Conservation (phyloP, 2,329 filamentous ascomycete species). For the Sporothrix globosa region DNA sequence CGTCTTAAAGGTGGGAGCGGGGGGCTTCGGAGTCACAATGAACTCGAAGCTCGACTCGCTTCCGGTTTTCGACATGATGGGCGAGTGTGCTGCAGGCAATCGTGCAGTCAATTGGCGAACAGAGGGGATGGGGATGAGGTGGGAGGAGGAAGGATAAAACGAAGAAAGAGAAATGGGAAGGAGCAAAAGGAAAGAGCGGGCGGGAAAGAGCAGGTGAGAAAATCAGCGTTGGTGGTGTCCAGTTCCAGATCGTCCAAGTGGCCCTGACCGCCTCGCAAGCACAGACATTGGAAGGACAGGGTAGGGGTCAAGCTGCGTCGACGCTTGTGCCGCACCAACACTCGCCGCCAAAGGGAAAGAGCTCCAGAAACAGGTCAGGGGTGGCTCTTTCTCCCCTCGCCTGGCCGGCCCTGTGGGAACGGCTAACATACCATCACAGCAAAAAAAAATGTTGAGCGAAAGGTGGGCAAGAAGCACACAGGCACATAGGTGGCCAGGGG, state of each 20-base stretch:
- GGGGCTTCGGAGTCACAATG: constrained; percentile 59
- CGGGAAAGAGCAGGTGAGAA: constrained; percentile 5
- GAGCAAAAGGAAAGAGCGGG: neutral
- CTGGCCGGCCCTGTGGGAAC: constrained; percentile 3
- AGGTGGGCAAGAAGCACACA: constrained; percentile 2
- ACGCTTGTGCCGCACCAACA: constrained; percentile 21
- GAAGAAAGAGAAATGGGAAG: neutral
- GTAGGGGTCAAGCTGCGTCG: constrained; percentile 8
- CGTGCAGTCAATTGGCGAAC: constrained; percentile 30
- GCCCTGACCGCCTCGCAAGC: constrained; percentile 29
- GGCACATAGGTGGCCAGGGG: constrained; percentile 24
- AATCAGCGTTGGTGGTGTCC: constrained; percentile 10
- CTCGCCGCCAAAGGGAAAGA: neutral
- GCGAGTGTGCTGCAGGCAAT: constrained; percentile 32
- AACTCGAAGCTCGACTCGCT: constrained; percentile 66
- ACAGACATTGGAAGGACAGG: constrained; percentile 12
- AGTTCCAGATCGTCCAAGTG: constrained; percentile 6
- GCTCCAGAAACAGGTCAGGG: constrained; percentile 11
- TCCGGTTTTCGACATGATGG: constrained; percentile 56
- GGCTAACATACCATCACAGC: constrained; percentile 7
- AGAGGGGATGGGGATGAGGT: constrained; percentile 5
- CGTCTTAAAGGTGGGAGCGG: constrained; percentile 55
- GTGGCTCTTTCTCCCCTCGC: constrained; percentile 7
- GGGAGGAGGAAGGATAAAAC: neutral
- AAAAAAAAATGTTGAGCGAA: constrained; percentile 26